A percentile compares a stretch with the other conserved stretches of the same genome.
Conservation (phyloP, 1,284 basidiomycete genomes). For the Vanrija pseudolonga region DNA sequence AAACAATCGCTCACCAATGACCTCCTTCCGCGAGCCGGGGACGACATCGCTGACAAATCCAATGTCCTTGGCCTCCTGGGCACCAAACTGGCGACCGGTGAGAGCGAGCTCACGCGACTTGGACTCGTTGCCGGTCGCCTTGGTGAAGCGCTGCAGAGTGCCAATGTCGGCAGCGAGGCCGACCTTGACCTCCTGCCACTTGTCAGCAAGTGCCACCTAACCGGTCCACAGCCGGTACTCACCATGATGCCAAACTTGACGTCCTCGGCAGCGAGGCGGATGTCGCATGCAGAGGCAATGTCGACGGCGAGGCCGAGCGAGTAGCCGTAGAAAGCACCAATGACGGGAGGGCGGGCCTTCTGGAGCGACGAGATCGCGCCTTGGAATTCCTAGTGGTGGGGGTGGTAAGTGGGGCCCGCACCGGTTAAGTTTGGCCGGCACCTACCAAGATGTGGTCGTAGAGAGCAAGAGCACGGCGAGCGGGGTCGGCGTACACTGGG, state of each 20-base stretch:
- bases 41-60: constrained; percentile 77
- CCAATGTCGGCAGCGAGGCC: constrained; percentile 89
- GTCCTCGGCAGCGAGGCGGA: constrained; percentile 67
- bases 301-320: constrained; percentile 70
- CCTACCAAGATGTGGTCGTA: constrained; percentile 55
- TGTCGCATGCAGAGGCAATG: constrained; percentile 73
- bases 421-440: constrained; percentile 1
- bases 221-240: constrained; percentile 8
- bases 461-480: constrained; percentile 56
- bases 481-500: constrained; percentile 52
- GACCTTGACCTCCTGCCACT: constrained; percentile 74
- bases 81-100: constrained; percentile 68
- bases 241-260: constrained; percentile 74
- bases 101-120: constrained; percentile 75
- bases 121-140: constrained; percentile 73
- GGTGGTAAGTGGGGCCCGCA: neutral
- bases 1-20: constrained; percentile 39
- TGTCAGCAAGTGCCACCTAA: neutral
- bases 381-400: constrained; percentile 58
- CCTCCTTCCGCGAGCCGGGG: constrained; percentile 59
- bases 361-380: constrained; percentile 66
- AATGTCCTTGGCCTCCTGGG: constrained; percentile 65
- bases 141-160: constrained; percentile 78
- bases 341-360: constrained; percentile 74
- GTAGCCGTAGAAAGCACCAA: constrained; percentile 74